phyloP scores from a whole-genome alignment of 1,284 basidiomycete species.

The Ganoderma leucocontextum region DNA sequence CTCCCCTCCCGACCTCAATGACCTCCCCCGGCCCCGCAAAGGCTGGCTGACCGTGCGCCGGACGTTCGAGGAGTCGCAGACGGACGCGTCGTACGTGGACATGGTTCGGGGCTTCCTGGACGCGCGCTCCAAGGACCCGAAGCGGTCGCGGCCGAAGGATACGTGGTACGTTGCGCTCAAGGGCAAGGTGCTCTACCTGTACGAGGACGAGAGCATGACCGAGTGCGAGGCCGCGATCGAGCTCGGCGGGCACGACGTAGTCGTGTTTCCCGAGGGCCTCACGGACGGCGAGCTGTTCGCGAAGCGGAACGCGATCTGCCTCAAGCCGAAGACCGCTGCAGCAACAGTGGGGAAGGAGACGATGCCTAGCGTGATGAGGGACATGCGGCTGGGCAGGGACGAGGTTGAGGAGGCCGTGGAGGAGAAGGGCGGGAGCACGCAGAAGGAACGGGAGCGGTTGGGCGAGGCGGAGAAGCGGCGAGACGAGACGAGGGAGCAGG shows the following conservation, averaged over 20 bases:
- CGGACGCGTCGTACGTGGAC: slow-evolving; percentile 73
- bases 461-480: slow-evolving; percentile 54
- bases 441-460: slow-evolving; percentile 52
- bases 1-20: slow-evolving; percentile 54
- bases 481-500: slow-evolving; percentile 58
- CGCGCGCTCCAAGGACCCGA: slow-evolving; percentile 80
- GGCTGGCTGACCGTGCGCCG: slow-evolving; percentile 89
- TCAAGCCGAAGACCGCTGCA: slow-evolving; percentile 59
- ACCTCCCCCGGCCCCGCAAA: slow-evolving; percentile 71
- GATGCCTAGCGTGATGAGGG: slow-evolving; percentile 61
- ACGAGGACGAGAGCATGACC: slow-evolving; percentile 88
- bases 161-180: slow-evolving; percentile 91
- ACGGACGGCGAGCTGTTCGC: slow-evolving; percentile 89
- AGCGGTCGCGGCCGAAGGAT: slow-evolving; percentile 82
- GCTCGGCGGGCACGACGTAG: slow-evolving; percentile 76
- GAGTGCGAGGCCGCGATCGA: slow-evolving; percentile 90
- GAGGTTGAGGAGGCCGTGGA: slow-evolving; percentile 50
- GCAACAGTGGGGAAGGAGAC: slow-evolving; percentile 37
- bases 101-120: slow-evolving; percentile 79
- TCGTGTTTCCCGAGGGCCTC: slow-evolving; percentile 76
- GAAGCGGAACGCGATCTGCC: slow-evolving; percentile 86
- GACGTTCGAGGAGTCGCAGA: slow-evolving; percentile 73
- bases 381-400: slow-evolving; percentile 55
- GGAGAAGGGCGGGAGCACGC: slow-evolving; percentile 45
- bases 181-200: slow-evolving; percentile 88